Evolutionary conservation across 768 basidiomycete genomes (phyloP), one percentile per base, ranked within the genome.

Genomic region (Naganishia vishniacii): DNA sequence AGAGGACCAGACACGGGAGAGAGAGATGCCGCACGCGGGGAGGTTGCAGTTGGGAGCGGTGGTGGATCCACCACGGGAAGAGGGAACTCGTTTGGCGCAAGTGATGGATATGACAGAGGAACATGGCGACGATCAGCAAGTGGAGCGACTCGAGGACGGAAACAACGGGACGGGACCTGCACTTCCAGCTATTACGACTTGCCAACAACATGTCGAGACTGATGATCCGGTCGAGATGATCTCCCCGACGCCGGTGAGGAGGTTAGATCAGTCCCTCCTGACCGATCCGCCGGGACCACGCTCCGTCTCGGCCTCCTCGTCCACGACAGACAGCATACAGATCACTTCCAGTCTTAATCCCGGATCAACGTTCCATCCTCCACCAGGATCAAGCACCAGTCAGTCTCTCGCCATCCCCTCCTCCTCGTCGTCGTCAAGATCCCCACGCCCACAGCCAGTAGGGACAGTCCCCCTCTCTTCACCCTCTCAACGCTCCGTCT

Each of bases 271-370:
- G 23, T 20, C 53, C 4, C 37, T 56, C 31, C 23, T 56, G 3
- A 40, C 23, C 37, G 53, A 56, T 4, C n/a, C 15, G 23, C 53
- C 32, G 3, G 15, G 4, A 11, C 25, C 32, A 32, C 53, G 53
- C 34, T 56, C 53, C 18, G 49, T 9, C 3, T 51, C 49, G 8
- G 32, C 49, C 9, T 56, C 53, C 13, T 25, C 53, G 15, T 12
- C 37, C 37, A 56, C 34, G 11, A 56, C n/a, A n/a, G n/a, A 34
- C 34, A 34, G 37, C 7, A 56, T 56, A 20, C 53, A 25, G 5
- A 56, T 56, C 53, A 56, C 53, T 25, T 40, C 53, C 20, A 56
- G 53, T 16, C 53, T 34, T 1, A 56, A 56, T 40, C 53, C 49
- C 29, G 31, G 15, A 13, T 13, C 9, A 20, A 31, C 49, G 3